Evolutionary conservation across 1,139 yeast genomes (phyloP).

Genomic region (Scheffersomyces segobiensis): DNA sequence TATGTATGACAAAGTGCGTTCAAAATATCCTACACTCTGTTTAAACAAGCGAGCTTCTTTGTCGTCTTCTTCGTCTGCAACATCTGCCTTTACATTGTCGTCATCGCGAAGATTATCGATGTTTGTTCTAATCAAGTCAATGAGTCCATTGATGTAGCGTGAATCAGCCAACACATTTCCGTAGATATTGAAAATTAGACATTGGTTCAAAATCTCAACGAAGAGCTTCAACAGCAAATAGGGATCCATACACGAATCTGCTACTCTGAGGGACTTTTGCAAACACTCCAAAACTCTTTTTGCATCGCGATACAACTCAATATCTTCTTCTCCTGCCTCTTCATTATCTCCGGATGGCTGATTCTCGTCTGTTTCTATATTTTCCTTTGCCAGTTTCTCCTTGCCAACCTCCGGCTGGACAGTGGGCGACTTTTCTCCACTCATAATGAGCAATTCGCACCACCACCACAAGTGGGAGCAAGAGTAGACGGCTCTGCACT

Average conservation of each 20-base stretch:
- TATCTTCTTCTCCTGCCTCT: conserved; percentile 6
- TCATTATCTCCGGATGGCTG: conserved; percentile 5
- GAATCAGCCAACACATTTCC: conserved; percentile 73
- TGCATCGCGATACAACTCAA: conserved; percentile 31
- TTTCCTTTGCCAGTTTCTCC: conserved; percentile 3
- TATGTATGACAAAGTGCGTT: conserved; percentile 68
- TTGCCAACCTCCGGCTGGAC: conserved; percentile 7
- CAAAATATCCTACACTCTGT: conserved; percentile 45
- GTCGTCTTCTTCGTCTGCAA: conserved; percentile 23
- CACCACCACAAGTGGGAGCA: conserved; percentile 98
- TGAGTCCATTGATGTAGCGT: conserved; percentile 79
- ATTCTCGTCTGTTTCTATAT: conserved; percentile 3
- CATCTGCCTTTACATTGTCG: conserved; percentile 9
- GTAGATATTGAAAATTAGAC: conserved; percentile 80
- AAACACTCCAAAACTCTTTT: conserved; percentile 49
- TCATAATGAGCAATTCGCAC: conserved; percentile 46
- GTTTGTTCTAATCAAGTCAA: conserved; percentile 80
- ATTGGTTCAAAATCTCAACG: conserved; percentile 84
- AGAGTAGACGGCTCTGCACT: conserved; percentile 83
- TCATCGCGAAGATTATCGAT: conserved; percentile 53
- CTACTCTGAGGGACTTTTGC: conserved; percentile 75
- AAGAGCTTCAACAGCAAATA: conserved; percentile 77
- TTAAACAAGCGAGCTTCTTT: conserved; percentile 37
- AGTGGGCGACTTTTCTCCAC: conserved; percentile 24
- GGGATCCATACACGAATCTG: conserved; percentile 90